Percentiles rank a stretch among this genome's conserved stretches.
Evolutionary conservation across 805 yeast genomes (phyloP).

Genomic region (Tetrapisispora pingtungensis): DNA sequence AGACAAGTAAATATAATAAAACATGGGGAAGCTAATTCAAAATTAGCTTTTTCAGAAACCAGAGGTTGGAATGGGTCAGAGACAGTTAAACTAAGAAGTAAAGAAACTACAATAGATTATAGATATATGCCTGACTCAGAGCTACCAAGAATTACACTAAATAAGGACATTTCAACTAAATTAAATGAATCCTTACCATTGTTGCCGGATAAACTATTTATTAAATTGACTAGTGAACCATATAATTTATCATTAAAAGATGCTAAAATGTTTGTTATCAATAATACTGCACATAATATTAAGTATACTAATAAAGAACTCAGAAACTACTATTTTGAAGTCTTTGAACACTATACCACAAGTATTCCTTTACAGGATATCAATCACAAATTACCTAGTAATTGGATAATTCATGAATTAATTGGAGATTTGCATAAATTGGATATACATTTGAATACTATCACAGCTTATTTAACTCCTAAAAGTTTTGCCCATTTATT

Average conservation of each 20-base stretch:
- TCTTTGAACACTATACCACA: slow-evolving; percentile 28
- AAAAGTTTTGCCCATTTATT: slow-evolving; percentile 46
- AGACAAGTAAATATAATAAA: slow-evolving; percentile 53
- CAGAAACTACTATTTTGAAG: slow-evolving; percentile 41
- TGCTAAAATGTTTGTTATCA: slow-evolving; percentile 56
- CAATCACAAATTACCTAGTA: slow-evolving; percentile 40
- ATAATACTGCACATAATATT: slow-evolving; percentile 27
- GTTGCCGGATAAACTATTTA: slow-evolving; percentile 52
- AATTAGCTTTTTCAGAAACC: slow-evolving; percentile 44
- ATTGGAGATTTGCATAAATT: slow-evolving; percentile 57
- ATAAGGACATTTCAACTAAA: slow-evolving; percentile 32
- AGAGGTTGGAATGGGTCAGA: slow-evolving; percentile 82
- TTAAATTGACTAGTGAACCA: slow-evolving; percentile 37
- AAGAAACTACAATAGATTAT: slow-evolving; percentile 78
- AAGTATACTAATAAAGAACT: slow-evolving; percentile 29
- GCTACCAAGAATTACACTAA: slow-evolving; percentile 47
- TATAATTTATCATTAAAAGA: slow-evolving; percentile 57
- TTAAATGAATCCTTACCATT: slow-evolving; percentile 39
- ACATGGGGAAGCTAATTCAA: slow-evolving; percentile 27
- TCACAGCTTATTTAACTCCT: slow-evolving; percentile 30
- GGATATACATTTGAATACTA: slow-evolving; percentile 28
- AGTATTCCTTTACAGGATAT: slow-evolving; percentile 15
- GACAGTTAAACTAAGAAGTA: slow-evolving; percentile 60
- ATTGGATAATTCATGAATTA: slow-evolving; percentile 78
- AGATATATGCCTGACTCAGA: slow-evolving; percentile 94